A percentile compares a stretch with the other conserved stretches of the same genome.
Evolutionary conservation across 1,139 yeast species (phyloP).

Genomic region (Geotrichum histeridarum): DNA sequence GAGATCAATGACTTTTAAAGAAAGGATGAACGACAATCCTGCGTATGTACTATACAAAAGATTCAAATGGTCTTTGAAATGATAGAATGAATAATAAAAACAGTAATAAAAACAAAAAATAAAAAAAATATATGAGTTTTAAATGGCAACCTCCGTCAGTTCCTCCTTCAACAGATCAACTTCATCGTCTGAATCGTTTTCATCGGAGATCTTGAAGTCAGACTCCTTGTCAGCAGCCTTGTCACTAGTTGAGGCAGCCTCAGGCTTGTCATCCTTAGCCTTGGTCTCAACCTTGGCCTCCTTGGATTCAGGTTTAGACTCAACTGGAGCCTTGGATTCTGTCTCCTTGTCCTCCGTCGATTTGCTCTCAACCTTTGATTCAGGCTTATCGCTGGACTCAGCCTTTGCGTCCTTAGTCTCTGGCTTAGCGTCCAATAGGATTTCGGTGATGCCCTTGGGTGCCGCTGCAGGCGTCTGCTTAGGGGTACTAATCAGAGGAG

Average conservation of each 20-base stretch:
- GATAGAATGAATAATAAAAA: background rate
- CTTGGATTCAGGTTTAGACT: background rate
- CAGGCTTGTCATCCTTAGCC: background rate
- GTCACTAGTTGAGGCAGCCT: background rate
- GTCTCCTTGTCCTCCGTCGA: background rate
- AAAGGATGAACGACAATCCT: no score
- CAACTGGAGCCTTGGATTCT: background rate
- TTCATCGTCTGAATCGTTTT: slow-evolving; percentile 12
- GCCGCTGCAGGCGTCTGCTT: background rate
- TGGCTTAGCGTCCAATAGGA: background rate
- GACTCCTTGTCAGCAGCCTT: background rate
- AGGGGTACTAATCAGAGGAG: background rate
- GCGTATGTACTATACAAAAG: no score
- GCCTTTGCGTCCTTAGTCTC: slow-evolving; percentile 2
- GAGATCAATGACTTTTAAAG: no score
- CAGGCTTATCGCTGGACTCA: background rate
- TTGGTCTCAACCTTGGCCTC: background rate
- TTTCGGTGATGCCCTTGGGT: background rate
- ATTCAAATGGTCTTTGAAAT: no score
- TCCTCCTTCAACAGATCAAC: slow-evolving; percentile 18
- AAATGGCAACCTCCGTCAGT: slow-evolving; percentile 16
- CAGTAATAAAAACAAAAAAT: background rate
- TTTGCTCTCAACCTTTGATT: background rate
- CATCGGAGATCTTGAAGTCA: background rate
- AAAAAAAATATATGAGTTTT: background rate